Evolutionary conservation across 805 yeast species (phyloP).

Genomic region (Pichia manshurica): DNA sequence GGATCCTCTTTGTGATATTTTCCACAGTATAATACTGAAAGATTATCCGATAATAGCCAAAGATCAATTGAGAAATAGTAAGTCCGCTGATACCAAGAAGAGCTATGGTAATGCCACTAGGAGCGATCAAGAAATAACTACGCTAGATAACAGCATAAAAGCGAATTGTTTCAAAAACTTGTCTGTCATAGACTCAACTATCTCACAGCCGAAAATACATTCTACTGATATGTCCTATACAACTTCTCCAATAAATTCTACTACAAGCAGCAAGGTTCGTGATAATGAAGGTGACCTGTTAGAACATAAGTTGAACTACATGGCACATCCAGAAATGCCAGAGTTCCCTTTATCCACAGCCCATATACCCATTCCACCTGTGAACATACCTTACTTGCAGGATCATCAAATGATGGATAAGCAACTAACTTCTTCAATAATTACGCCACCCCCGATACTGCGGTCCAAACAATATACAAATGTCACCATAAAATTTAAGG

Average conservation of each 20-base stretch:
- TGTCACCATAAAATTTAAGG: constrained; percentile 46
- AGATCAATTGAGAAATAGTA: constrained; percentile 13
- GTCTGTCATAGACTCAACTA: background rate
- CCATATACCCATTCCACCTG: constrained; percentile 15
- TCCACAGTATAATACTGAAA: constrained; percentile 51
- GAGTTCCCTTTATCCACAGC: constrained; percentile 17
- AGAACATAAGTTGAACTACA: too few species aligned
- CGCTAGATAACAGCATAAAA: constrained; percentile 18
- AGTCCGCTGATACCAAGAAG: constrained; percentile 18
- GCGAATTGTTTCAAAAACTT: background rate
- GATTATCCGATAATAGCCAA: constrained; percentile 63
- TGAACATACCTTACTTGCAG: constrained; percentile 1
- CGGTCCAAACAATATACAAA: constrained; percentile 24
- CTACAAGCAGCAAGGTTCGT: background rate
- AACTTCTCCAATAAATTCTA: background rate
- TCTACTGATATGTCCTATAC: constrained; percentile 2
- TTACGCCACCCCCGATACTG: constrained; percentile 10
- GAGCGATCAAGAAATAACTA: constrained; percentile 8
- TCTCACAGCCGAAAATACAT: constrained; percentile 1
- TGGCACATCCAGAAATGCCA: constrained; percentile 3
- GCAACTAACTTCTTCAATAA: background rate
- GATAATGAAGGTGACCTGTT: background rate
- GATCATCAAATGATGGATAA: background rate
- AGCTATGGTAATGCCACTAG: background rate
- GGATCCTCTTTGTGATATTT: constrained; percentile 60